Evolutionary conservation across 345 rosid genomes (phyloP).

Genomic region (Diplotaxis tenuifolia): DNA sequence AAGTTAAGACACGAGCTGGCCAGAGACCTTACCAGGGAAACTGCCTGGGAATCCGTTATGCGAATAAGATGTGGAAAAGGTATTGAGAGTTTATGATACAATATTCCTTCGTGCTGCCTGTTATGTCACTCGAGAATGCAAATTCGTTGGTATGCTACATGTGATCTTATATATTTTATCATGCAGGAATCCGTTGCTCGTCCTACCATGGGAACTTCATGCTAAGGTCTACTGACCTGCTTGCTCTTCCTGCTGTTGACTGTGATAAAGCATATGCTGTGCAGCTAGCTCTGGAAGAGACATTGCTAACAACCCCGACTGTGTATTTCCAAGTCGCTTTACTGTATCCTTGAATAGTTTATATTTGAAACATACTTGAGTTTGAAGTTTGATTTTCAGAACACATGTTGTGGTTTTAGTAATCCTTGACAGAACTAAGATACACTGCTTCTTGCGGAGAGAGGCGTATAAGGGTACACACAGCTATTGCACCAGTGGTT

Average conservation of each 20-base stretch:
- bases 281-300: constrained; percentile 90
- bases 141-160: constrained; percentile 18
- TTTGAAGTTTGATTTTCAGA: constrained; percentile 18
- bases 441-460: constrained; percentile 99
- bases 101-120: not conserved
- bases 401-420: constrained; percentile 17
- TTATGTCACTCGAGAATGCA: constrained; percentile 10
- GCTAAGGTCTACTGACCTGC: constrained; percentile 89
- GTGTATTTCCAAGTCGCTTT: constrained; percentile 97
- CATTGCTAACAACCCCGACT: constrained; percentile 77
- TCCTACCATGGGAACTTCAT: constrained; percentile 98
- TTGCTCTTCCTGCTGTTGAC: constrained; percentile 98
- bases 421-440: constrained; percentile 63
- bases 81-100: constrained; percentile 23
- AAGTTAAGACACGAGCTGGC: constrained; percentile 83
- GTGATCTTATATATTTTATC: constrained; percentile 32
- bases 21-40: constrained; percentile 96
- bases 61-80: constrained; percentile 99
- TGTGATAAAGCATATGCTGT: constrained; percentile 99
- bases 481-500: constrained; percentile 87
- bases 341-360: constrained; percentile 76
- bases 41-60: constrained; percentile 99
- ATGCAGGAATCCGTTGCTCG: constrained; percentile 84
- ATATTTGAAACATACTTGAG: constrained; percentile 15
- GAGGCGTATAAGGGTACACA: constrained; percentile 97